Conservation (phyloP, 352 stramenopile genomes). For the Phytophthora sansomeana region DNA sequence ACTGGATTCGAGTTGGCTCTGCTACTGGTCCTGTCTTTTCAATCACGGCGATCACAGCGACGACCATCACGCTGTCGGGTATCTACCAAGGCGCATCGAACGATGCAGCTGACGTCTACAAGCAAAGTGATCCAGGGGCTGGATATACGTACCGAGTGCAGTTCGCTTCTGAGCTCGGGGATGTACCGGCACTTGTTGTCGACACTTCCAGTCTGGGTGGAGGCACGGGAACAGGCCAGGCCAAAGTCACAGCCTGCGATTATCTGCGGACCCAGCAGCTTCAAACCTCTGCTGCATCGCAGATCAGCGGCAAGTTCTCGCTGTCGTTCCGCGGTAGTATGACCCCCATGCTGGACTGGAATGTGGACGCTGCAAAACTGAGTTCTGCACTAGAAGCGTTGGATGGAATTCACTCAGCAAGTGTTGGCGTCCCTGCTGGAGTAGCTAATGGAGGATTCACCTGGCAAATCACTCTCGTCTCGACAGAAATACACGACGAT, state of each 20-base stretch:
- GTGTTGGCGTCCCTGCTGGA: constrained; percentile 43
- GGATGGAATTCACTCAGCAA: constrained; percentile 74
- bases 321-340: constrained; percentile 72
- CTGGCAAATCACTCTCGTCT: constrained; percentile 91
- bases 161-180: constrained; percentile 81
- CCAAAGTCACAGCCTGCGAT: constrained; percentile 89
- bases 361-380: constrained; percentile 62
- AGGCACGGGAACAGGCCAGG: constrained; percentile 40
- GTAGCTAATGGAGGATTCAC: constrained; percentile 67
- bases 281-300: constrained; percentile 51
- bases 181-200: constrained; percentile 59
- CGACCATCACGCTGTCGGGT: constrained; percentile 87
- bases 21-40: constrained; percentile 88
- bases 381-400: constrained; percentile 72
- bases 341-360: constrained; percentile 80
- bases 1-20: constrained; percentile 94
- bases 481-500: constrained; percentile 52
- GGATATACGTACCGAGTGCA: constrained; percentile 78
- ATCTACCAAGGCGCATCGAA: constrained; percentile 79
- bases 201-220: constrained; percentile 62
- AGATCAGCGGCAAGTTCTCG: constrained; percentile 88
- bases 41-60: constrained; percentile 66
- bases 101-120: constrained; percentile 77
- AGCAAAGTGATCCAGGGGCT: constrained; percentile 60
- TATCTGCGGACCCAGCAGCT: constrained; percentile 82